Evolutionary conservation across 2,329 filamentous ascomycete genomes (phyloP), one percentile per base, ranked within the genome.

Genomic region (Cladosporium sp.): DNA sequence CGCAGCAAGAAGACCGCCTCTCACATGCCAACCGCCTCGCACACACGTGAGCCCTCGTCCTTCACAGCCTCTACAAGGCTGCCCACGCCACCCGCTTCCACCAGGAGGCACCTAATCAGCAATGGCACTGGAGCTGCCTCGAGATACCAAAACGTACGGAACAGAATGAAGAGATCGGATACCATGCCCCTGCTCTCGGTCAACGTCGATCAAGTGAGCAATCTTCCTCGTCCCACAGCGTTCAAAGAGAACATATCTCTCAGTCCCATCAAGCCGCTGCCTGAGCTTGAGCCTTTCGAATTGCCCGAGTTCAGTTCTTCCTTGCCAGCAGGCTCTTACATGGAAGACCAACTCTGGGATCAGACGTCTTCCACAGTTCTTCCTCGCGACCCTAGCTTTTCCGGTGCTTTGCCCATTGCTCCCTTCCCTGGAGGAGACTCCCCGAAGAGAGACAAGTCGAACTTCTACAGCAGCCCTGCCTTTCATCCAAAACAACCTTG

Each of bases 161-260:
- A 54, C 38, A 53, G 57, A 15, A 56, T 67, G 30, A 56, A 57
- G 22, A 50, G 64, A 37, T 67, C 64, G 8, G 66, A 68, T 27
- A 68, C 66, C 9, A 61, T 65, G 57, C 65, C 66, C 8, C 51
- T 67, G 53, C 54, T 68, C 18, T 49, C 56, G 43, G 17, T 43
- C 41, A 47, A 55, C 38, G 15, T 44, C 27, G 49, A 58, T 24
- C 47, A 52, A 30, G 34, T 43, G 38, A 52, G 39, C 32, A 52
- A 50, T 29, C 18, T 57, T 29, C 56, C 53, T 15, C 59, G 60
- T 12, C 47, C 56, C 17, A 64, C 60, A 7, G 58, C 59, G 0
- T 65, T 64, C 57, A 67, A 67, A 50, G 65, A 68, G 54, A 67
- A 67, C 51, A 55, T 65, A 19, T 56, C 64, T 1, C 48, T 60